Conservation (phyloP, 1,139 yeast genomes). For the Magnusiomyces magnusii region DNA sequence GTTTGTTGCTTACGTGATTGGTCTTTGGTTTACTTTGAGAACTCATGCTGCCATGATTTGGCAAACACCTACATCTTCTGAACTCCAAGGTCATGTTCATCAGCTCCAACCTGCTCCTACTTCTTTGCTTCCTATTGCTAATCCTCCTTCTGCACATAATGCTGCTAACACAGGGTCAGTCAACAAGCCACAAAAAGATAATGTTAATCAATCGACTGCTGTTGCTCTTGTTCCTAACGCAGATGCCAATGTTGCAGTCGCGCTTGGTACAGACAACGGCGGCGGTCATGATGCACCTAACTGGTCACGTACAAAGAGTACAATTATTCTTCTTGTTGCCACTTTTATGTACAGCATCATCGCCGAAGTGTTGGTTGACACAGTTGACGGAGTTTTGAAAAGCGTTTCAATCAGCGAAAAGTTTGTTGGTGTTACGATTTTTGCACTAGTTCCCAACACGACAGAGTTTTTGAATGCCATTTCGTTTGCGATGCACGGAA, state of each 20-base stretch:
- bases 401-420: slow-evolving; percentile 79
- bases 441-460: slow-evolving; percentile 94
- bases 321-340: slow-evolving; percentile 76
- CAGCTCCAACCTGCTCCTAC: slow-evolving; percentile 5
- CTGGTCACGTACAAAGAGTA: slow-evolving; percentile 84
- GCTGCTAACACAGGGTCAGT: slow-evolving; percentile 1
- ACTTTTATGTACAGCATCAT: slow-evolving; percentile 84
- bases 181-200: neutral
- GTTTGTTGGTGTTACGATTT: slow-evolving; percentile 84
- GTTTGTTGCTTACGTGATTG: slow-evolving; percentile 81
- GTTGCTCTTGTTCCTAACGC: slow-evolving; percentile 1
- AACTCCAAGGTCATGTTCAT: slow-evolving; percentile 18
- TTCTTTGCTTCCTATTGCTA: slow-evolving; percentile 2
- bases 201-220: neutral
- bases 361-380: slow-evolving; percentile 91
- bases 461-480: slow-evolving; percentile 96
- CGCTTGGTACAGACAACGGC: slow-evolving; percentile 22
- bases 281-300: slow-evolving; percentile 97
- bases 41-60: slow-evolving; percentile 97
- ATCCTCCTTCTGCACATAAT: slow-evolving; percentile 5
- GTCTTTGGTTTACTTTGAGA: slow-evolving; percentile 83
- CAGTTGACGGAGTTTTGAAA: slow-evolving; percentile 81
- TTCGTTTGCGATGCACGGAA: slow-evolving; percentile 93
- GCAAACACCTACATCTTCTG: slow-evolving; percentile 56
- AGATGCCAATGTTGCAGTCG: slow-evolving; percentile 3